These are phyloP conservation scores for Eutypella sp. DNA, from an alignment of 2,329 filamentous ascomycete species.

Conservation along the genomic window DNA sequence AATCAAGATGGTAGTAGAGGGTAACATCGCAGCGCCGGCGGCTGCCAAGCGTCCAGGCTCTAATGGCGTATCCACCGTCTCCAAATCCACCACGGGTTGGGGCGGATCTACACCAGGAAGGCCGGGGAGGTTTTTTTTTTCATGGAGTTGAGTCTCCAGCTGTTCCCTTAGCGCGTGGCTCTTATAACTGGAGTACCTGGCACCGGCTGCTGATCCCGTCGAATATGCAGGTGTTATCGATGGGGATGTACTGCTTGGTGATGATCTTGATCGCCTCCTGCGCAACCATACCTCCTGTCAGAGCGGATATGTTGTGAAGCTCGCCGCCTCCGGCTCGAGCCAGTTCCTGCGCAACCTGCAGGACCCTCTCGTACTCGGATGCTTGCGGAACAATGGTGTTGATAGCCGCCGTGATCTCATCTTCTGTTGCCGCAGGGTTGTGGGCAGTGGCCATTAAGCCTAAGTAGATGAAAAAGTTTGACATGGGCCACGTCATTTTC, in stretches of 20 bases:
- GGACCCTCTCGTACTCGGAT: slow-evolving; percentile 43
- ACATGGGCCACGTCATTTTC: slow-evolving; percentile 42
- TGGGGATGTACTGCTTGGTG: slow-evolving; percentile 66
- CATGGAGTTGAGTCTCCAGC: slow-evolving; percentile 11
- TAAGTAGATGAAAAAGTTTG: slow-evolving; percentile 65
- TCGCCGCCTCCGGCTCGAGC: slow-evolving; percentile 77
- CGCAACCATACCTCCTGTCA: slow-evolving; percentile 88
- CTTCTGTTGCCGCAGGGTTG: slow-evolving; percentile 36
- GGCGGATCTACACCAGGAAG: slow-evolving; percentile 26
- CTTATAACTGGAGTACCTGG: slow-evolving; percentile 51
- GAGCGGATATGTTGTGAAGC: slow-evolving; percentile 84
- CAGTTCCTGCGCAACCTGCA: slow-evolving; percentile 58
- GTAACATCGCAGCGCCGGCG: slow-evolving; percentile 24
- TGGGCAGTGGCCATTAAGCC: slow-evolving; percentile 54
- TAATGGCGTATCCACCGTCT: slow-evolving; percentile 21
- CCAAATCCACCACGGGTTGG: slow-evolving; percentile 22
- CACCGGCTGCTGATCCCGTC: slow-evolving; percentile 62
- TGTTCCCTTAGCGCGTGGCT: slow-evolving; percentile 13
- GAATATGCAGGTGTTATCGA: slow-evolving; percentile 67
- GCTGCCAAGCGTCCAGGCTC: slow-evolving; percentile 23
- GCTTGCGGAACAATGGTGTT: slow-evolving; percentile 41
- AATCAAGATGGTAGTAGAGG: slow-evolving; percentile 20
- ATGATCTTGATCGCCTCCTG: slow-evolving; percentile 94
- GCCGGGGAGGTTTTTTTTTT: too few relatives aligned
- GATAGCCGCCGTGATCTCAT: slow-evolving; percentile 49